phyloP scores from a whole-genome alignment of 805 yeast species.

The Saccharomyces jurei region DNA sequence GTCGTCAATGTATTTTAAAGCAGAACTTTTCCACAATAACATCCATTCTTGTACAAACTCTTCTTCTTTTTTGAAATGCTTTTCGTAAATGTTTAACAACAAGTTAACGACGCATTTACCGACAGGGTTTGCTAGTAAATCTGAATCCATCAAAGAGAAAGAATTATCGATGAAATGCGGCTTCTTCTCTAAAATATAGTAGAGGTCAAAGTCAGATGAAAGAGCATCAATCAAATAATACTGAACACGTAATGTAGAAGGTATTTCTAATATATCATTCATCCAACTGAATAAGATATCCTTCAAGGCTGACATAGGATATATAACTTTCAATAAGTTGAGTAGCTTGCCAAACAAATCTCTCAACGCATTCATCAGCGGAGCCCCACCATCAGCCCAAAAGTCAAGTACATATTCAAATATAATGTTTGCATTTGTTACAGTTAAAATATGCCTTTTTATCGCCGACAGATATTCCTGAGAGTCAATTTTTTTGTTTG shows the following conservation, averaged over 20 bases:
- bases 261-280: constrained; percentile 34
- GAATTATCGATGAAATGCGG: constrained; percentile 43
- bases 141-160: constrained; percentile 42
- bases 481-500: constrained; percentile 14
- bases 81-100: constrained; percentile 30
- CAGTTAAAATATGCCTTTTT: constrained; percentile 10
- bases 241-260: constrained; percentile 48
- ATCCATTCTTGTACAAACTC: constrained; percentile 36
- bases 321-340: constrained; percentile 30
- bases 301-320: constrained; percentile 12
- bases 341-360: constrained; percentile 52
- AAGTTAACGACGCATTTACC: constrained; percentile 48
- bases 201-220: constrained; percentile 39
- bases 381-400: constrained; percentile 64
- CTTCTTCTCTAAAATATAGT: constrained; percentile 34
- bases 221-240: constrained; percentile 55
- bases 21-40: constrained; percentile 40
- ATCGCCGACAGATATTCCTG: constrained; percentile 6
- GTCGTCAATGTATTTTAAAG: constrained; percentile 31
- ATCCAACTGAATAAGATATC: constrained; percentile 40
- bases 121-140: constrained; percentile 57
- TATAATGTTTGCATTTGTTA: constrained; percentile 26
- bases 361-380: constrained; percentile 59
- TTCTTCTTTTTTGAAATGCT: constrained; percentile 17
- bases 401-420: constrained; percentile 54